A percentile compares a stretch with the other conserved stretches of the same genome.
These are phyloP conservation scores for Geranium incanum DNA, from an alignment of 441 rosid species.

Conservation along the genomic window DNA sequence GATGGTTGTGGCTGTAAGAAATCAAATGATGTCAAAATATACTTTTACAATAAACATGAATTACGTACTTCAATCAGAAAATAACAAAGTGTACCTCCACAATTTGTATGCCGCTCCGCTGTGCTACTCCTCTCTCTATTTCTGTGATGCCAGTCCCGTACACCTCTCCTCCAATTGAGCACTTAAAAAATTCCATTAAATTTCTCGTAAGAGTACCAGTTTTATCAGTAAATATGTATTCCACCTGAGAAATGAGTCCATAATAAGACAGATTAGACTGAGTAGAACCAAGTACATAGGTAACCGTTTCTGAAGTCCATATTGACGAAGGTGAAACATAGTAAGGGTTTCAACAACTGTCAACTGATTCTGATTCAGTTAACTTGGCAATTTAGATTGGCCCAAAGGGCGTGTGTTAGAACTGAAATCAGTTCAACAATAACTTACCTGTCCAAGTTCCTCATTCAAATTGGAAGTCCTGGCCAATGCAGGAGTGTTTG, in stretches of 20 bases:
- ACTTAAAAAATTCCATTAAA: slow-evolving; percentile 98
- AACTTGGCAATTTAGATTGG: not conserved
- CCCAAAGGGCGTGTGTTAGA: not conserved
- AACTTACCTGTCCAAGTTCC: slow-evolving; percentile 97
- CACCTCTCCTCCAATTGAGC: slow-evolving; percentile 93
- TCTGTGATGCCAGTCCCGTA: slow-evolving; percentile 96
- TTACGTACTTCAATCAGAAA: not conserved
- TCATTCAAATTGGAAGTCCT: slow-evolving; percentile 98
- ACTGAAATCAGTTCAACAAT: slow-evolving; percentile 10
- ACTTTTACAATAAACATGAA: not conserved
- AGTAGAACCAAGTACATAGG: not conserved
- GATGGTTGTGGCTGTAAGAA: slow-evolving; percentile 43
- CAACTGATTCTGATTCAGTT: not conserved
- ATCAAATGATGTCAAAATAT: not conserved
- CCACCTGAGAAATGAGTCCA: slow-evolving; percentile 57
- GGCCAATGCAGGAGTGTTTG: slow-evolving; percentile 86
- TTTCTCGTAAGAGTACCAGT: slow-evolving; percentile 98
- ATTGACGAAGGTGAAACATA: not conserved
- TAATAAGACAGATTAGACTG: not conserved
- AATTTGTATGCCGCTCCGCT: slow-evolving; percentile 57
- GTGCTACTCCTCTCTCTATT: slow-evolving; percentile 78
- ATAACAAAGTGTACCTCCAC: slow-evolving; percentile 46
- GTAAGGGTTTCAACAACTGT: not conserved
- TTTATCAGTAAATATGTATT: slow-evolving; percentile 95
- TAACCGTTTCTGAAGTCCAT: not conserved